phyloP scores from a whole-genome alignment of 768 basidiomycete species.

The Cubamyces lactineus region DNA sequence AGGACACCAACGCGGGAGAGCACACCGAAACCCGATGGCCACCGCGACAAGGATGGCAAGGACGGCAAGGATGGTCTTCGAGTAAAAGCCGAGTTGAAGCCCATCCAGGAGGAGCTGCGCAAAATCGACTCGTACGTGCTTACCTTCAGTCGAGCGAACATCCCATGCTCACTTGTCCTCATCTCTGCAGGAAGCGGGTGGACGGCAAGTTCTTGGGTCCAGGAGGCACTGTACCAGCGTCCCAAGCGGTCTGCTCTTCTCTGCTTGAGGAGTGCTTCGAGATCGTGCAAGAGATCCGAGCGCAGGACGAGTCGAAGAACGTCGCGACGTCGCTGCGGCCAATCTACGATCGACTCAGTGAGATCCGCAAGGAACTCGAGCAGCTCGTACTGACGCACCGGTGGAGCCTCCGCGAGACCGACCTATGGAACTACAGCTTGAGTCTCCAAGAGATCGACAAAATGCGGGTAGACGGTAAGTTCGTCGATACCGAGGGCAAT shows the following conservation, averaged over 20 bases:
- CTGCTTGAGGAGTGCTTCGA: constrained; percentile 97
- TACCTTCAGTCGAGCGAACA: constrained; percentile 9
- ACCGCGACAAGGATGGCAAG: constrained; percentile 18
- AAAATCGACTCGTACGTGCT: constrained; percentile 92
- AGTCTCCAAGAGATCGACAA: constrained; percentile 95
- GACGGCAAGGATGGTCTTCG: constrained; percentile 18
- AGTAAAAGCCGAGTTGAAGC: constrained; percentile 69
- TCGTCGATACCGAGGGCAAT: constrained; percentile 92
- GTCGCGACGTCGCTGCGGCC: constrained; percentile 86
- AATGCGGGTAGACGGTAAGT: constrained; percentile 97
- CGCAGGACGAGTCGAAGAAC: constrained; percentile 87
- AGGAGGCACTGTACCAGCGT: constrained; percentile 86
- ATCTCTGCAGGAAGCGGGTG: constrained; percentile 71
- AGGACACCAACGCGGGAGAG: constrained; percentile 35
- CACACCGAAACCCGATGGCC: constrained; percentile 25
- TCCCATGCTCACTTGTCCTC: not conserved
- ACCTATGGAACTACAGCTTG: constrained; percentile 90
- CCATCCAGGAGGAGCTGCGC: constrained; percentile 88
- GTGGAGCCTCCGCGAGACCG: constrained; percentile 95
- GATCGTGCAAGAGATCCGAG: constrained; percentile 92
- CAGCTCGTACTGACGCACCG: constrained; percentile 89
- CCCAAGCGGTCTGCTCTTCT: constrained; percentile 90
- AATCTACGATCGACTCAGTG: constrained; percentile 88
- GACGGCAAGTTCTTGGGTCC: constrained; percentile 96
- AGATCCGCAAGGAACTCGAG: constrained; percentile 88